Base-by-base conservation (phyloP, 495 filamentous ascomycete genomes). In the Lepidopterella palustris region DNA sequence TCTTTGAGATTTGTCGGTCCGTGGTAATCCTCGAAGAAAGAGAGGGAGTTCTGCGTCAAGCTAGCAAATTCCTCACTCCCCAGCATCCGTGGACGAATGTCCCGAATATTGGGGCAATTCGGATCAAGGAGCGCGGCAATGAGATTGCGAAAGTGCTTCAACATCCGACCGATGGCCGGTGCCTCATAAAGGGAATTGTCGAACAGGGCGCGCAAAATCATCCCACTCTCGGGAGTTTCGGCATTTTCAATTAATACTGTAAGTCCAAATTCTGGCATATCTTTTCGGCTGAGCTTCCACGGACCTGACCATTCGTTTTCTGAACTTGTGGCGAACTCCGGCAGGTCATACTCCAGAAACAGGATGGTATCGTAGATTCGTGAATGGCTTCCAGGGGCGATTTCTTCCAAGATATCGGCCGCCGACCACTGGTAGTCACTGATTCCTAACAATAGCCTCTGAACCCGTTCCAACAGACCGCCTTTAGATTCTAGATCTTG, bases 401-500 rank as follows among this genome's bases (percentile, higher is more conserved):
- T 50, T 13, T 50, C 47, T 27, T 27, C 21, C 21, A 50, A 27
- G 2, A 24, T 24, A 15, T 50, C 47, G 8, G 47, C 47, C 6
- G 47, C 64, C 23, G 64, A 59, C 62, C 62, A 65, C 24, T 62
- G 45, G 2, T 55, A 25, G 2, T 57, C 57, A 42, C 53, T 49
- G 3, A 39, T 29, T 18, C 62, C 53, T 21, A 65, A 58, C 24
- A 49, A 26, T 24, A 58, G 50, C 27, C 56, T 62, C 21, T 59
- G 32, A 35, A 59, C 47, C 27, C 31, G 25, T 18, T 52, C 31
- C 23, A 68, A 18, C 11, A 55, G 20, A 5, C 55, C 58, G 9
- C 25, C 13, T 15, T 49, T 53, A 50, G 5, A 50, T 24, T 27
- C 47, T 39, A 35, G 52, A 32, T 48, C 32, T 5, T 58, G 32